Conservation (phyloP, 2,329 filamentous ascomycete genomes). For the Parascedosporium putredinis region DNA sequence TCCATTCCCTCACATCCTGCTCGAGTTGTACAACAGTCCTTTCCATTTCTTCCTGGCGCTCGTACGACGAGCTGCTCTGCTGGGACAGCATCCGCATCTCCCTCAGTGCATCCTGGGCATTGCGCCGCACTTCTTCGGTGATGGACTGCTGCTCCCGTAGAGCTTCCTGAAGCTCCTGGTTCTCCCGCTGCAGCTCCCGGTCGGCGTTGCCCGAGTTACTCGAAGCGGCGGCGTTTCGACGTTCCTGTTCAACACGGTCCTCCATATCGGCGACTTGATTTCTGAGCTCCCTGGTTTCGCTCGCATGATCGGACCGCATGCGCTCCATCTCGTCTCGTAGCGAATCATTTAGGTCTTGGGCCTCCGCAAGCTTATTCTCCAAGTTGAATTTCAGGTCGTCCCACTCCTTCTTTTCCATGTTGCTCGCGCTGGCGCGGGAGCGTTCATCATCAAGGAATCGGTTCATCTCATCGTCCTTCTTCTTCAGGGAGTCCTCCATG, state of each 20-base stretch:
- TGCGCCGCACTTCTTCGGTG: conserved; percentile 75
- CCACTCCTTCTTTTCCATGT: conserved; percentile 62
- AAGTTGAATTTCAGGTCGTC: conserved; percentile 53
- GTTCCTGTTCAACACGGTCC: conserved; percentile 14
- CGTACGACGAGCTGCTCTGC: conserved; percentile 66
- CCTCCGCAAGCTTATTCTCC: conserved; percentile 63
- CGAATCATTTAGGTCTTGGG: conserved; percentile 67
- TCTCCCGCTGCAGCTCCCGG: conserved; percentile 52
- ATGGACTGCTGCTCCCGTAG: conserved; percentile 67
- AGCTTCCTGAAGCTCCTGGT: conserved; percentile 56
- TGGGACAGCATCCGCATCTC: conserved; percentile 86
- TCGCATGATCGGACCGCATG: conserved; percentile 57
- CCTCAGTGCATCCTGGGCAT: conserved; percentile 71
- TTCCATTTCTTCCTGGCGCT: conserved; percentile 71
- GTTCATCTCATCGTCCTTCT: conserved; percentile 62
- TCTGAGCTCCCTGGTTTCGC: conserved; percentile 51
- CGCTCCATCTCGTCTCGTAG: conserved; percentile 70
- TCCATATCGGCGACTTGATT: conserved; percentile 49
- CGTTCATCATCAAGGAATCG: conserved; percentile 49
- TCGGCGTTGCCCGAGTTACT: conserved; percentile 26
- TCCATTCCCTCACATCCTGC: conserved; percentile 80
- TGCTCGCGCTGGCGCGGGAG: conserved; percentile 36
- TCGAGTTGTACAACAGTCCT: conserved; percentile 68
- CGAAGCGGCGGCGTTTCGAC: background rate
- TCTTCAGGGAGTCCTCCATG: conserved; percentile 58